phyloP scores from a whole-genome alignment of 2,329 filamentous ascomycete species.

The Aspergillus carbonarius region DNA sequence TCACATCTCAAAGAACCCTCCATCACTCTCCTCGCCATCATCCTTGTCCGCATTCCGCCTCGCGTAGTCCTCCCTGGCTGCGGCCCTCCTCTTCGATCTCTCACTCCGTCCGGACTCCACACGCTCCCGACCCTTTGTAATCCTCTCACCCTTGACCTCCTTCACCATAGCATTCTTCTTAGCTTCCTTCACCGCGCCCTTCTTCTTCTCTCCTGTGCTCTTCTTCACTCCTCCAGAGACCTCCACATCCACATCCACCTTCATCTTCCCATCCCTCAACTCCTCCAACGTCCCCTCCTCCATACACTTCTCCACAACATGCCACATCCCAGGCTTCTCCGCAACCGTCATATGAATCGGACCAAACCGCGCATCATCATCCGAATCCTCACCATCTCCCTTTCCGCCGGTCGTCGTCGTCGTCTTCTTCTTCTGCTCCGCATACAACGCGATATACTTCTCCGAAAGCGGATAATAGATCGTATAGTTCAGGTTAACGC shows the following conservation, averaged over 20 bases:
- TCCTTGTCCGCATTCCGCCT: slow-evolving; percentile 15
- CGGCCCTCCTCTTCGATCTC: slow-evolving; percentile 6
- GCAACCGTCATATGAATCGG: slow-evolving; percentile 9
- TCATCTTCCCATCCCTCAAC: slow-evolving; percentile 43
- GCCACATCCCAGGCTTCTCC: slow-evolving; percentile 46
- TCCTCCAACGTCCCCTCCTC: slow-evolving; percentile 42
- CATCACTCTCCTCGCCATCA: slow-evolving; percentile 35
- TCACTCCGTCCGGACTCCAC: not conserved
- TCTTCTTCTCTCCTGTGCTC: slow-evolving; percentile 9
- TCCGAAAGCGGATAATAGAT: slow-evolving; percentile 61
- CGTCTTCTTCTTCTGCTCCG: slow-evolving; percentile 31
- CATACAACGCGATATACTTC: slow-evolving; percentile 60
- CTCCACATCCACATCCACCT: slow-evolving; percentile 13
- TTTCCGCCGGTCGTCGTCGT: slow-evolving; percentile 5
- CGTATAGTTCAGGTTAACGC: slow-evolving; percentile 63
- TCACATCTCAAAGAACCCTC: slow-evolving; percentile 42
- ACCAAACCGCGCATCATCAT: slow-evolving; percentile 21
- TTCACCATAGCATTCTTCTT: too few relatives aligned
- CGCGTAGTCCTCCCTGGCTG: not conserved
- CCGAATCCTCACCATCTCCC: slow-evolving; percentile 17
- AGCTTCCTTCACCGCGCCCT: too few relatives aligned
- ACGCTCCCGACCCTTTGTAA: slow-evolving; percentile 13
- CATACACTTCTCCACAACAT: slow-evolving; percentile 46
- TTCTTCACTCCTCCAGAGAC: slow-evolving; percentile 1
- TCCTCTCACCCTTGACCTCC: slow-evolving; percentile 7